These are phyloP conservation scores for Punctularia strigosozonata DNA, from an alignment of 768 basidiomycete genomes.

Conservation along the genomic window DNA sequence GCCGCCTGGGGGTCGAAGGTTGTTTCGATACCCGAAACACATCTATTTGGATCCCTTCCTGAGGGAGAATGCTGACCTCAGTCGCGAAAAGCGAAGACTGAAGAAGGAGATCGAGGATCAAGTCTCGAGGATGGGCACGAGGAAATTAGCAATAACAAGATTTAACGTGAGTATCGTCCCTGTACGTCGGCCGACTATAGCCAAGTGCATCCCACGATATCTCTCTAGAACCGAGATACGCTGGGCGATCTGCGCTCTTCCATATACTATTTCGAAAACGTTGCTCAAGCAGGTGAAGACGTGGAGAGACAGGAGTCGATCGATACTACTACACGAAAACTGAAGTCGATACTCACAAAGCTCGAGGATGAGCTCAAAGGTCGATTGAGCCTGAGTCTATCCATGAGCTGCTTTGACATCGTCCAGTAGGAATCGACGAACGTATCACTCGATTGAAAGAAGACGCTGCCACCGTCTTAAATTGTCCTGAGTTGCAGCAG, in stretches of 20 bases:
- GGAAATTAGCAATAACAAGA: conserved; percentile 35
- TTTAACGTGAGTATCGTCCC: conserved; percentile 37
- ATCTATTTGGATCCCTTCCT: conserved; percentile 70
- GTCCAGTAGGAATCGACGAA: conserved; percentile 40
- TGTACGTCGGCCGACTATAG: not conserved
- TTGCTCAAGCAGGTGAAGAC: conserved; percentile 40
- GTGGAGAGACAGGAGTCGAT: conserved; percentile 33
- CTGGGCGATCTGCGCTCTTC: conserved; percentile 48
- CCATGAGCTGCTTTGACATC: not conserved
- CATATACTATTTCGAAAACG: conserved; percentile 60
- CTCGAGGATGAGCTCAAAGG: conserved; percentile 46
- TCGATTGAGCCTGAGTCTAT: too few species aligned
- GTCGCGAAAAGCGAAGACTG: conserved; percentile 21
- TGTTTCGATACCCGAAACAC: conserved; percentile 48
- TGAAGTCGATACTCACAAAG: conserved; percentile 38
- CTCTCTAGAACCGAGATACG: conserved; percentile 44
- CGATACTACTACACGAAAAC: conserved; percentile 30
- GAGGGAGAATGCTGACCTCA: conserved; percentile 37
- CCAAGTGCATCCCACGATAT: not conserved
- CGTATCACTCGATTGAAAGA: conserved; percentile 32
- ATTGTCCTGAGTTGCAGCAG: conserved; percentile 54
- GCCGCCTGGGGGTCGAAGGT: conserved; percentile 16
- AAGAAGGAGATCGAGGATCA: conserved; percentile 32
- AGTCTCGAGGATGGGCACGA: conserved; percentile 31
- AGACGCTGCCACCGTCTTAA: conserved; percentile 35